These are phyloP conservation scores for Mycena amicta DNA, from an alignment of 768 basidiomycete genomes.

Conservation along the genomic window DNA sequence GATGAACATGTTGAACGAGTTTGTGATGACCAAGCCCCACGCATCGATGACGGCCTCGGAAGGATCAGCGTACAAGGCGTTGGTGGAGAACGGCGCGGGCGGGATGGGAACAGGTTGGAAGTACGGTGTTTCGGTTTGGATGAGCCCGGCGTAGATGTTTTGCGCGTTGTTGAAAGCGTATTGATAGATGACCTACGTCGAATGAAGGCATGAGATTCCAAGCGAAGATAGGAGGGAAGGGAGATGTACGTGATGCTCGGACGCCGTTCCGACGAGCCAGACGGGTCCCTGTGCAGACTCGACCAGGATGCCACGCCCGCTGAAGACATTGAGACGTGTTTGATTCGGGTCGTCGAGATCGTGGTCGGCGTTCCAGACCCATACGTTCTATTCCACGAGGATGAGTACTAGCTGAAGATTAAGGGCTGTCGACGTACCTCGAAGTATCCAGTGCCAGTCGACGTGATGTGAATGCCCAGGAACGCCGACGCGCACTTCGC, in stretches of 20 bases:
- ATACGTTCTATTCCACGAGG: not conserved
- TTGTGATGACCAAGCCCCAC: constrained; percentile 46
- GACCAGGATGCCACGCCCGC: constrained; percentile 42
- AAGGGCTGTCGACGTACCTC: not conserved
- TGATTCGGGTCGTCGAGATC: constrained; percentile 36
- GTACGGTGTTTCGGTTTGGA: constrained; percentile 58
- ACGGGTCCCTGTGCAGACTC: constrained; percentile 36
- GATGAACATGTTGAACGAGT: constrained; percentile 45
- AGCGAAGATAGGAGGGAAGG: not conserved
- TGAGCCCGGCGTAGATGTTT: constrained; percentile 53
- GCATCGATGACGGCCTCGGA: constrained; percentile 23
- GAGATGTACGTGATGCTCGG: constrained; percentile 41
- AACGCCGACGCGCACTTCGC: not conserved
- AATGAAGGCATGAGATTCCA: constrained; percentile 38
- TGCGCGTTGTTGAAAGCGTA: constrained; percentile 43
- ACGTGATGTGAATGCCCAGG: constrained; percentile 4
- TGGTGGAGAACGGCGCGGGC: constrained; percentile 43
- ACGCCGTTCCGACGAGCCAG: not conserved
- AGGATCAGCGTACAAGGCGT: constrained; percentile 37
- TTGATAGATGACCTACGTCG: constrained; percentile 23
- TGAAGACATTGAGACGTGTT: constrained; percentile 38
- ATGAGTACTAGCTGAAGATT: not conserved
- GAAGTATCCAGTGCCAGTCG: constrained; percentile 1
- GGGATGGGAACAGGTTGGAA: constrained; percentile 49
- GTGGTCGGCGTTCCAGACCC: constrained; percentile 32